Percentiles rank a stretch among this genome's conserved stretches.
These are phyloP conservation scores for Saccharomycopsis fibuligera DNA, from an alignment of 805 yeast genomes.

Conservation along the genomic window DNA sequence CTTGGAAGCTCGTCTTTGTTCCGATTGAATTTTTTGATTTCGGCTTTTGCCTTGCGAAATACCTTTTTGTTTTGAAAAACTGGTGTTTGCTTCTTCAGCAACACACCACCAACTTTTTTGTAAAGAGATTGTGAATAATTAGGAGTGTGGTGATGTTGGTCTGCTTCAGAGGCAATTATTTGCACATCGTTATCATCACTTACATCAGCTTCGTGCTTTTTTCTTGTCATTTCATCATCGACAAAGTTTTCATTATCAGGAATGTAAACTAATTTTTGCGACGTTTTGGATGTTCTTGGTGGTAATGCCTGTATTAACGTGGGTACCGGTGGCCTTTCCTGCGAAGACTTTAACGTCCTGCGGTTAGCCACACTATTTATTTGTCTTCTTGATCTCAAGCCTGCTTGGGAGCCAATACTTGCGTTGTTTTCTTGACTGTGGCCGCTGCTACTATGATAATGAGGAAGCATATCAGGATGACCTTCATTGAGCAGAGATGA, in stretches of 20 bases:
- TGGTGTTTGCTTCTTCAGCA: background rate
- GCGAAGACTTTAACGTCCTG: background rate
- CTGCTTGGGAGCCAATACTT: background rate
- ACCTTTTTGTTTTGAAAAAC: background rate
- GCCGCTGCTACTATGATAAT: background rate
- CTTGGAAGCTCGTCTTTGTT: slow-evolving; percentile 60
- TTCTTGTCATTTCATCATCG: slow-evolving; percentile 1
- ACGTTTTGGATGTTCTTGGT: slow-evolving; percentile 74
- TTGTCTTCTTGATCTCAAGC: too few relatives aligned
- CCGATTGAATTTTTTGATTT: slow-evolving; percentile 43
- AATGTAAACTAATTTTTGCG: slow-evolving; percentile 79
- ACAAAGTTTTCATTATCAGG: slow-evolving; percentile 49
- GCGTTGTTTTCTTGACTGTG: background rate
- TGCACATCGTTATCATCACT: background rate
- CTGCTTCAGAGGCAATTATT: background rate
- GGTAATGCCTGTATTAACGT: slow-evolving; percentile 53
- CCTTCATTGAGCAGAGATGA: background rate
- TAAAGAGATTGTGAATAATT: background rate
- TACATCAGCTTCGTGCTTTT: background rate
- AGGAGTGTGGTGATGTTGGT: background rate
- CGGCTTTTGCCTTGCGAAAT: slow-evolving; percentile 36
- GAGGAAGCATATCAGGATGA: background rate
- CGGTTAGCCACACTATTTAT: background rate
- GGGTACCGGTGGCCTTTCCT: slow-evolving; percentile 27
- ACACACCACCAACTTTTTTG: background rate